Conservation (phyloP, 352 stramenopile species). For the Thalassiosira oceanica region DNA sequence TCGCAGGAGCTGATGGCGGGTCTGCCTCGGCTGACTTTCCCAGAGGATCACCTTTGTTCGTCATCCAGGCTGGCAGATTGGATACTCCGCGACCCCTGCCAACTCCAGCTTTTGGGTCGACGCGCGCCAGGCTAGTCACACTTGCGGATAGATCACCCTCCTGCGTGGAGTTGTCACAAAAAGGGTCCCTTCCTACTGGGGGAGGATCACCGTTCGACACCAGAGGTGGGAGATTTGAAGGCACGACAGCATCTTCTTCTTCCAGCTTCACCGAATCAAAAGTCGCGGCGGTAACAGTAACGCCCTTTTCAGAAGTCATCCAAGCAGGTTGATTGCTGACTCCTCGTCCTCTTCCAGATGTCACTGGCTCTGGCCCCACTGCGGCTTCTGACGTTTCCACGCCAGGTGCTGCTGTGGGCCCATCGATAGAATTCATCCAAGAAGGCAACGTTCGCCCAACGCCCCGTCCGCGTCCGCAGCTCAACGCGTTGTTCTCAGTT, state of each 20-base stretch:
- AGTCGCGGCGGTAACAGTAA: neutral
- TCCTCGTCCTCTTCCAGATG: conserved; percentile 9
- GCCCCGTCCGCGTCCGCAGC: conserved; percentile 3
- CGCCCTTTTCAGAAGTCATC: conserved; percentile 17
- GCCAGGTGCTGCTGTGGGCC: neutral
- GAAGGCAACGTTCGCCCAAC: conserved; percentile 4
- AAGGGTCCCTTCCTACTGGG: neutral
- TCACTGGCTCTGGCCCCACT: neutral
- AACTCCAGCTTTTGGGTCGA: neutral
- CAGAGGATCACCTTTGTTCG: neutral
- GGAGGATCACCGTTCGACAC: neutral
- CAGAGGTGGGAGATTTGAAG: neutral
- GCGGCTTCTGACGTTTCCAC: neutral
- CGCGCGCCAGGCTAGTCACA: no score
- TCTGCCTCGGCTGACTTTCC: neutral
- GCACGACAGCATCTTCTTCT: neutral
- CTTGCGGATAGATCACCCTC: neutral
- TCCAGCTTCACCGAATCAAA: neutral
- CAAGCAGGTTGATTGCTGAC: conserved; percentile 17
- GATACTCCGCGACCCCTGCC: neutral
- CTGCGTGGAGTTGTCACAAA: neutral
- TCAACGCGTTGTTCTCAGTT: neutral
- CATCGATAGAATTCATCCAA: conserved; percentile 13
- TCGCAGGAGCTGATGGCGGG: neutral
- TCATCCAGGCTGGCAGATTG: neutral